phyloP scores from a whole-genome alignment of 2,329 filamentous ascomycete species.

The Hymenoscyphus repandus region DNA sequence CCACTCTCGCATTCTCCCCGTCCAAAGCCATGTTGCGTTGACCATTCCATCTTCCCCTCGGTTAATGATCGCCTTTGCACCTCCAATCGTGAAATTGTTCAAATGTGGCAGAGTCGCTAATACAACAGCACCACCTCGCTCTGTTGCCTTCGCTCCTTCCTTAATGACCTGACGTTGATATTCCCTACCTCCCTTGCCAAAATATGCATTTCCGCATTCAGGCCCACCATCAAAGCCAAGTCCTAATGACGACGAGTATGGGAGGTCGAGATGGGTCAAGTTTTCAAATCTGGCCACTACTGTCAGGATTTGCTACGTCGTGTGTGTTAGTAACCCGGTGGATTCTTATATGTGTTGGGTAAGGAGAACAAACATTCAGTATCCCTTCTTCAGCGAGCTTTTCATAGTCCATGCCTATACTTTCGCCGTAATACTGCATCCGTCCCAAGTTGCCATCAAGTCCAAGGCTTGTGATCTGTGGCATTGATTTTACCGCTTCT shows the following conservation, averaged over 20 bases:
- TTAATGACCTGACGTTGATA: background rate
- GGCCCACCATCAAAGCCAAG: conserved; percentile 6
- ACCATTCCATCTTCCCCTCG: background rate
- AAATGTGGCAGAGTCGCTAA: background rate
- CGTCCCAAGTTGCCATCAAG: background rate
- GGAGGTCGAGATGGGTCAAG: conserved; percentile 8
- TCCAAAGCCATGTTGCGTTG: conserved; percentile 7
- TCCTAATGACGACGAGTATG: background rate
- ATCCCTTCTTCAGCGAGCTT: background rate
- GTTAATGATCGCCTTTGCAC: background rate
- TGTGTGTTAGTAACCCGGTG: background rate
- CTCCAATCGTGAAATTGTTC: background rate
- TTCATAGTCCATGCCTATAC: background rate
- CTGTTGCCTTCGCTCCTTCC: conserved; percentile 1
- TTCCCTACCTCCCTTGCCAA: conserved; percentile 3
- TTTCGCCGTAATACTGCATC: background rate
- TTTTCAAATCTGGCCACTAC: background rate
- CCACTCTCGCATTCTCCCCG: conserved; percentile 8
- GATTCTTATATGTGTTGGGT: background rate
- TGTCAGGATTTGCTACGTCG: background rate
- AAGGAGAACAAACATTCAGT: background rate
- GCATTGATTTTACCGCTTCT: conserved; percentile 6
- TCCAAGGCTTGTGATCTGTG: conserved; percentile 7
- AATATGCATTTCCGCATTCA: conserved; percentile 8
- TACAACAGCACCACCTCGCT: conserved; percentile 2